These are phyloP conservation scores for Nemania sp. DNA, from an alignment of 2,329 filamentous ascomycete genomes.

Conservation along the genomic window DNA sequence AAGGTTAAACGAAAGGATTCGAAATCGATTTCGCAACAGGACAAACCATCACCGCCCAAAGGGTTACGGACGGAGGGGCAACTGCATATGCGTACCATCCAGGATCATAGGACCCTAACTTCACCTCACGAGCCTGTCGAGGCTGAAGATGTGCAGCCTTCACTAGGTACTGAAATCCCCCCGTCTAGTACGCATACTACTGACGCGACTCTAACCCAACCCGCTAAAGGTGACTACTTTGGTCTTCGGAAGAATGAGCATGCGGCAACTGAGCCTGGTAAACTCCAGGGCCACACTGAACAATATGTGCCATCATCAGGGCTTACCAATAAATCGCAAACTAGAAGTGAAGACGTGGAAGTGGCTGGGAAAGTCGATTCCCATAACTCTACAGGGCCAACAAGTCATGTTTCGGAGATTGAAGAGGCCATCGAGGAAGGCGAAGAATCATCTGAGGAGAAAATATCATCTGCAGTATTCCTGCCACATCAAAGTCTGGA, in stretches of 20 bases:
- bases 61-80: constrained; percentile 46
- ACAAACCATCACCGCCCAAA: constrained; percentile 56
- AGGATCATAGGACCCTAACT: constrained; percentile 39
- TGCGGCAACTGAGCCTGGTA: constrained; percentile 29
- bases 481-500: constrained; percentile 77
- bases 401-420: constrained; percentile 54
- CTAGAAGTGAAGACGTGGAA: constrained; percentile 31
- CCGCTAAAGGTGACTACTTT: constrained; percentile 46
- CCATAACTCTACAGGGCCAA: constrained; percentile 52
- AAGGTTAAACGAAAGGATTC: constrained; percentile 66
- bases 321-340: constrained; percentile 22
- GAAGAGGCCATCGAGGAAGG: constrained; percentile 60
- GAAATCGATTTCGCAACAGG: constrained; percentile 52
- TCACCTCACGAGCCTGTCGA: constrained; percentile 45
- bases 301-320: constrained; percentile 23
- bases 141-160: constrained; percentile 43
- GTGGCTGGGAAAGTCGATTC: constrained; percentile 28
- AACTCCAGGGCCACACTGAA: constrained; percentile 30
- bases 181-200: constrained; percentile 35
- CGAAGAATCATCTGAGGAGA: constrained; percentile 80
- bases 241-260: constrained; percentile 33
- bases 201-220: constrained; percentile 34
- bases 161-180: constrained; percentile 41
- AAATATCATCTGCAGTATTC: constrained; percentile 88
- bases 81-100: constrained; percentile 32